Evolutionary conservation across 2,329 filamentous ascomycete genomes (phyloP), one percentile per base, ranked within the genome.

Genomic region (Orbilia ellipsospora): DNA sequence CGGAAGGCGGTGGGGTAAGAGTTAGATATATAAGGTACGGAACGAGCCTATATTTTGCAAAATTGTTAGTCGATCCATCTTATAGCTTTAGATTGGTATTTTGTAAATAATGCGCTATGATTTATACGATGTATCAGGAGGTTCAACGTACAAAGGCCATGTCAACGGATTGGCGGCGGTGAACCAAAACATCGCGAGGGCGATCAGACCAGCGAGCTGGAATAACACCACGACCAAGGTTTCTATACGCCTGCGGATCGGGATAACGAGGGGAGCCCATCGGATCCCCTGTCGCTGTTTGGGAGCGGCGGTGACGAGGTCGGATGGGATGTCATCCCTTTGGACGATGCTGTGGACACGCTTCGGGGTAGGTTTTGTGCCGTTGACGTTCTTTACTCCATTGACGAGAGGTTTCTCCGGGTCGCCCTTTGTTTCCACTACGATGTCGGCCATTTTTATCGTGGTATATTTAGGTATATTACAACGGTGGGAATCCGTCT

Each of bases 121-220:
- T n/a, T n/a, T n/a, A n/a, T 7, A 23, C 26, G 31, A 36, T 36
- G 31, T 7, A 36, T 10, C 2, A 52, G n/a, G 70, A 55, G 75
- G 73, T 4, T 66, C 88, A 6, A 90, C 80, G 18, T 90, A 82
- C 31, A 90, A 83, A 1, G 94, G 94, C 95, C 95, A 99, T 56
- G 90, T 88, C n/a, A 98, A 84, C 0, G 95, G 95, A 68, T 96
- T 94, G 67, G 92, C 91, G 83, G 93, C 96, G 40, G 94, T 88
- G 80, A 96, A 91, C 85, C 96, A 97, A 85, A 98, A 98, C 70
- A 90, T 82, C 4, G 92, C 91, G 4, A 96, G 86, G 79, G 88
- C 86, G 23, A 88, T 83, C n/a, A 88, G 87, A 76, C 94, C 90
- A 66, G 87, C 88, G 78, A 92, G 86, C 76, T 88, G 92, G 82